A percentile compares a stretch with the other conserved stretches of the same genome.
These are phyloP conservation scores for Trichaptum fuscoviolaceum DNA, from an alignment of 768 basidiomycete genomes.

Conservation along the genomic window DNA sequence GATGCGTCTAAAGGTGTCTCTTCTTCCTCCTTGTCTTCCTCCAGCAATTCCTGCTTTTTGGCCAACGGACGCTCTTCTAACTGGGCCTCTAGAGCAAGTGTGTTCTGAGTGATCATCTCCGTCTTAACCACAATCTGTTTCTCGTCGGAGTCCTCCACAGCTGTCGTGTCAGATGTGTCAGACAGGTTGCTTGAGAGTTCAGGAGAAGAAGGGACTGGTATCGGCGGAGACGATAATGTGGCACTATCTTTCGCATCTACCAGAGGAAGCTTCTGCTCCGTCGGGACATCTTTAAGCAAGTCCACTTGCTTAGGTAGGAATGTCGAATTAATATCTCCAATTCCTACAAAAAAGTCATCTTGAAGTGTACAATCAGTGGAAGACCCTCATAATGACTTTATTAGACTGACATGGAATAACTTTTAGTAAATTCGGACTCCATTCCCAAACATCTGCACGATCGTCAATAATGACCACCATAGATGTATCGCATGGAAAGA, in stretches of 20 bases:
- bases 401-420: slow-evolving; percentile 85
- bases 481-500: slow-evolving; percentile 95
- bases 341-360: slow-evolving; percentile 98
- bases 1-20: slow-evolving; percentile 7
- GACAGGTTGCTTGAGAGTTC: background rate
- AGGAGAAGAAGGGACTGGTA: slow-evolving; percentile 3
- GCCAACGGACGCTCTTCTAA: slow-evolving; percentile 83
- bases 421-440: slow-evolving; percentile 94
- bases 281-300: slow-evolving; percentile 35
- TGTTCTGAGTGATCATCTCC: slow-evolving; percentile 63
- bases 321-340: slow-evolving; percentile 96
- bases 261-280: slow-evolving; percentile 21
- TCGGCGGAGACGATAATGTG: background rate
- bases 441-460: slow-evolving; percentile 97
- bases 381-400: slow-evolving; percentile 5
- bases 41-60: slow-evolving; percentile 77
- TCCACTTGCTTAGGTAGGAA: slow-evolving; percentile 76
- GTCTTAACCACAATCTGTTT: slow-evolving; percentile 33
- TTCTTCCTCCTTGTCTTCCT: slow-evolving; percentile 35
- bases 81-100: slow-evolving; percentile 75
- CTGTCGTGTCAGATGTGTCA: slow-evolving; percentile 9
- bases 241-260: background rate
- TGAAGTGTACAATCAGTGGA: slow-evolving; percentile 16
- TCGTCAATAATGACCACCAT: slow-evolving; percentile 99
- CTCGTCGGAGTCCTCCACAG: slow-evolving; percentile 35